phyloP scores from a whole-genome alignment of 1,139 yeast genomes.

The Suhomyces wounanorum region DNA sequence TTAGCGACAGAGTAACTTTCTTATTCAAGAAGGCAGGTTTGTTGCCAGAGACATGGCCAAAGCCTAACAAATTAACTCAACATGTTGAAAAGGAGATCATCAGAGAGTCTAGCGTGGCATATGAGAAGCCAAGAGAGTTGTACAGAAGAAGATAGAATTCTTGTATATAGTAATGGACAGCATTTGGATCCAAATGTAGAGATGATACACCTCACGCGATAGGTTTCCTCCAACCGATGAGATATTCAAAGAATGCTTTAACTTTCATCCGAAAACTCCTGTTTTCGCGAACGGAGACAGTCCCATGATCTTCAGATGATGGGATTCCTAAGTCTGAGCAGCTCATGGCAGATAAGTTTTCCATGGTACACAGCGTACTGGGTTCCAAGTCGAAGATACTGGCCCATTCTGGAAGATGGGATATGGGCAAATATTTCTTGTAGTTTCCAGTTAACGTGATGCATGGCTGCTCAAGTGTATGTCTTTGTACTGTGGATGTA shows the following conservation, averaged over 20 bases:
- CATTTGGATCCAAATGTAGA: background rate
- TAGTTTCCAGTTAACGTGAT: conserved; percentile 10
- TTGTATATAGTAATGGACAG: conserved; percentile 5
- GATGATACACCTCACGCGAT: background rate
- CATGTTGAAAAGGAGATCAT: conserved; percentile 34
- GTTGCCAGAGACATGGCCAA: conserved; percentile 74
- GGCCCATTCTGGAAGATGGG: conserved; percentile 7
- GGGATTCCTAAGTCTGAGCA: background rate
- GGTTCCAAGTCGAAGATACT: conserved; percentile 2
- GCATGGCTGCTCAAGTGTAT: background rate
- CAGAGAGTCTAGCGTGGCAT: conserved; percentile 27
- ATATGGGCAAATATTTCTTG: conserved; percentile 4
- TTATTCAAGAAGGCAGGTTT: conserved; percentile 79
- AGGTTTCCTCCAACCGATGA: background rate
- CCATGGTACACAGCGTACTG: background rate
- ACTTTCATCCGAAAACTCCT: background rate
- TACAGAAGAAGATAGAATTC: conserved; percentile 33
- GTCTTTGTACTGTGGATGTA: conserved; percentile 4
- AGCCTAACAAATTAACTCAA: conserved; percentile 39
- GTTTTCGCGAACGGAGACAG: background rate
- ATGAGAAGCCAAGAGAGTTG: conserved; percentile 38
- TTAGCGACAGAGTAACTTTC: conserved; percentile 77
- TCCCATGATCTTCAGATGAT: background rate
- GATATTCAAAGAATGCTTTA: background rate
- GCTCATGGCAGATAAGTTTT: background rate